Evolutionary conservation across 352 stramenopile genomes (phyloP).

Genomic region (Globisporangium polare): DNA sequence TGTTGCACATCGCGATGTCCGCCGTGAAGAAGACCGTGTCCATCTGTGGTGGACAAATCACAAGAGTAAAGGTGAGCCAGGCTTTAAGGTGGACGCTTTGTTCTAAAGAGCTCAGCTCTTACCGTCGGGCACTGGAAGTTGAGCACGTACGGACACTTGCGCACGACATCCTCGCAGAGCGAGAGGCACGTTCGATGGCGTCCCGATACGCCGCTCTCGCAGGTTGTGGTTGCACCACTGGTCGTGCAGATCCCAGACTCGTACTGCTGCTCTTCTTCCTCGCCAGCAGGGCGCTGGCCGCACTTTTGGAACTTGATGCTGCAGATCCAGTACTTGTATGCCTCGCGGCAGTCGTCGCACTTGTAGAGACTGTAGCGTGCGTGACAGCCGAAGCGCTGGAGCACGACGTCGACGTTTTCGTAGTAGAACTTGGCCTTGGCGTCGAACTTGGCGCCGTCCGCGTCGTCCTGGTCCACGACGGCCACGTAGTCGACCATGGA

Average conservation of each 20-base stretch:
- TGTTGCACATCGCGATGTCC: conserved; percentile 71
- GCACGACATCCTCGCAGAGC: conserved; percentile 81
- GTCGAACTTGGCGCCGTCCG: conserved; percentile 44
- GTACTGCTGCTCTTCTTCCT: not conserved
- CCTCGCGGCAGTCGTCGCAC: conserved; percentile 78
- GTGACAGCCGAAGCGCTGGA: conserved; percentile 79
- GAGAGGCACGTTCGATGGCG: conserved; percentile 70
- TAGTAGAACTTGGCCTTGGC: conserved; percentile 69
- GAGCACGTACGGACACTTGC: conserved; percentile 83
- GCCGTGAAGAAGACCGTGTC: conserved; percentile 73
- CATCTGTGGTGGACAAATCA: conserved; percentile 25
- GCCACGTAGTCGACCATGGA: conserved; percentile 82
- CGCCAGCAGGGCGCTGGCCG: conserved; percentile 16
- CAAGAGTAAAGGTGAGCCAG: not conserved
- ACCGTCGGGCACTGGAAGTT: conserved; percentile 81
- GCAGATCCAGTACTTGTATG: conserved; percentile 90
- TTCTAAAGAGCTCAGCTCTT: not conserved
- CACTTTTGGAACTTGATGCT: conserved; percentile 83
- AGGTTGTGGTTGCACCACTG: conserved; percentile 17
- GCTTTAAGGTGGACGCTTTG: not conserved
- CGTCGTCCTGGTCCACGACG: conserved; percentile 57
- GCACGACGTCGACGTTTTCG: conserved; percentile 74
- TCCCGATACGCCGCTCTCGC: conserved; percentile 39
- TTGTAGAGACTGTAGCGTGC: conserved; percentile 78
- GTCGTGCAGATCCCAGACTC: not conserved